A percentile compares a stretch with the other conserved stretches of the same genome.
Conservation (phyloP, 768 basidiomycete species). For the Termitomyces sp. region DNA sequence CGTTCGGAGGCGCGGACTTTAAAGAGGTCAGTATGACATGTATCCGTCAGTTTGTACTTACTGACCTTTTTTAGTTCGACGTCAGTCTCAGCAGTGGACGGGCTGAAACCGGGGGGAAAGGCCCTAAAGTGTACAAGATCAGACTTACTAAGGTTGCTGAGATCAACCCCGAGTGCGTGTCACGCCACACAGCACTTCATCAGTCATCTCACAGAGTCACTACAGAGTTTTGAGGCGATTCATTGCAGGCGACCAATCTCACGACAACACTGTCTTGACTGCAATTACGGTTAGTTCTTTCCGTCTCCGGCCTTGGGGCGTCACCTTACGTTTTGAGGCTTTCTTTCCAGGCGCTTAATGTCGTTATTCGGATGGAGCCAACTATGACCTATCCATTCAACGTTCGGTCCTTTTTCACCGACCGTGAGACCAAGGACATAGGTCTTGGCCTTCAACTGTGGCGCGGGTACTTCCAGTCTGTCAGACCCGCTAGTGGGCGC, state of each 20-base stretch:
- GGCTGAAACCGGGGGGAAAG: constrained; percentile 34
- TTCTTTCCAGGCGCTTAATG: constrained; percentile 56
- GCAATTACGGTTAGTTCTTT: constrained; percentile 55
- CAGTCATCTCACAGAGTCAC: neutral
- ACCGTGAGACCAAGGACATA: constrained; percentile 49
- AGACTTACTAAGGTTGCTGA: constrained; percentile 54
- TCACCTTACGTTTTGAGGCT: neutral
- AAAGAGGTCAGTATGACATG: constrained; percentile 45
- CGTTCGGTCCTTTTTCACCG: constrained; percentile 70
- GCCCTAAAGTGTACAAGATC: constrained; percentile 69
- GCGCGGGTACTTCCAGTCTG: constrained; percentile 75
- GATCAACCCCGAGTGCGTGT: constrained; percentile 50
- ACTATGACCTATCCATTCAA: constrained; percentile 67
- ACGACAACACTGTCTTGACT: constrained; percentile 63
- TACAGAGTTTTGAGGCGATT: constrained; percentile 57
- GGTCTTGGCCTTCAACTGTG: constrained; percentile 58
- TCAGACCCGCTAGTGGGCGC: constrained; percentile 58
- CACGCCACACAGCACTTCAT: neutral
- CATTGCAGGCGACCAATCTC: constrained; percentile 56
- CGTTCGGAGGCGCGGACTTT: constrained; percentile 50
- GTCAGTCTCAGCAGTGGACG: constrained; percentile 46
- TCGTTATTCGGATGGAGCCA: constrained; percentile 71
- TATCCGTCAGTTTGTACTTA: neutral
- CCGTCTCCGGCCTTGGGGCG: neutral
- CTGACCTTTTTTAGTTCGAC: constrained; percentile 47